Evolutionary conservation across 345 rosid species (phyloP), one percentile per base, ranked within the genome.

Genomic region (Lepidium aucheri): DNA sequence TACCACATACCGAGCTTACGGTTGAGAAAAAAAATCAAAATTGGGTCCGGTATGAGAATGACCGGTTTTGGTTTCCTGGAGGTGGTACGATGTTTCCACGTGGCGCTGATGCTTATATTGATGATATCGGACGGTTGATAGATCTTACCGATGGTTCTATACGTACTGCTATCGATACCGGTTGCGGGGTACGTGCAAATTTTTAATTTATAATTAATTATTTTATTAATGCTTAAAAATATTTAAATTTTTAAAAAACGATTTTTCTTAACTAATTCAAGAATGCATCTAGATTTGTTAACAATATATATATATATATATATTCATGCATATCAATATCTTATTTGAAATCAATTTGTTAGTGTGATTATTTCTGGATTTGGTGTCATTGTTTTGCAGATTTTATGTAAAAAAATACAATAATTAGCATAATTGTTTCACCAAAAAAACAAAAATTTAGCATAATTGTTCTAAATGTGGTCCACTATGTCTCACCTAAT

Each of bases 1-100:
- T 86, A 26, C 99, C 99, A 3, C 99, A 94, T 40, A 86, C 83
- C 69, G 89, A 88, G 67, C 70, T 94, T 73, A 84, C 88, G 4
- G 85, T 88, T 8, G 99, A 90, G 88, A 94, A 94, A 46, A 83
- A 80, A 81, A 79, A 78, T 7, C 99, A 94, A 84, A 94, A 94
- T 44, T 94, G 99, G 97, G 83, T 94, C 41, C 80, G 63, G 47
- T 81, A 76, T 12, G 81, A 84, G 50, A 86, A 91, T 0, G 88
- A 86, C 35, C 81, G 81, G 73, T 79, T 94, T 79, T 67, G 76
- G 32, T 94, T 94, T 56, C 99, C 99, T 2, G 99, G 99, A 0
- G 99, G 97, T 0, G 99, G 99, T 61, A 94, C 99, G 40, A 94
- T 86, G 97, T 94, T 94, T 60, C 87, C 96, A 5, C 81, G 68